Base-by-base conservation (phyloP, 129 eudicot species). In the Artemisia tridentata region DNA sequence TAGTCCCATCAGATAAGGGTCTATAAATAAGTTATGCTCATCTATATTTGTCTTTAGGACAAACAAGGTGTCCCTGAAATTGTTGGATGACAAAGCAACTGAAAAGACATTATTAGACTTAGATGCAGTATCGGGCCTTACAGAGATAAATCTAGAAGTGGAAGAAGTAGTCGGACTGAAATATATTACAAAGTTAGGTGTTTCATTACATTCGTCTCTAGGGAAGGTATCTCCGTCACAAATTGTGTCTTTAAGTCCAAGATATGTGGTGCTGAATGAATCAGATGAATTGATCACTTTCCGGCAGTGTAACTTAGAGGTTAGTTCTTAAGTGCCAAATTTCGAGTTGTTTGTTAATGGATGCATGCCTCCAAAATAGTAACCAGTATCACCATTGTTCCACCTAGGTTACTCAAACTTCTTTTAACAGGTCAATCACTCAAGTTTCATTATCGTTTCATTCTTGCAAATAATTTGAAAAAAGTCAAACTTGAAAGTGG, bases 231-330 rank as follows among this genome's bases (percentile, higher is more conserved):
- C 57, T 74, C 85, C 93, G 51, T 79, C 96, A 61, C 88, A 77
- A 61, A 67, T 82, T 69, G 93, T 90, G 69, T 80, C 89, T 20
- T 79, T 95, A 49, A 80, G 79, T 78, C 88, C 99, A 45, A 82
- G 99, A 56, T 90, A 87, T 78, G 67, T 95, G 21, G 62, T 90
- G 51, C 73, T 69, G 65, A 95, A 95, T 76, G 91, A 90, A 55
- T 88, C 97, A 15, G 89, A 86, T 65, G 88, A 82, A 60, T 76
- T 47, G 31, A 86, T 95, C 60, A 65, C 67, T 47, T 70, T 95
- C 72, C 96, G 91, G 4, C 99, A 90, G 79, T 90, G 88, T 86
- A 79, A 78, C 80, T 78, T 86, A 51, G 91, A 95, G 99, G 99
- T 95, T 72, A 48, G 74, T 58, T 49, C 51, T 74, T 45, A 8